These are phyloP conservation scores for Paramecium tetraurelia DNA, from an alignment of 73 alveolate species.

Conservation along the genomic window DNA sequence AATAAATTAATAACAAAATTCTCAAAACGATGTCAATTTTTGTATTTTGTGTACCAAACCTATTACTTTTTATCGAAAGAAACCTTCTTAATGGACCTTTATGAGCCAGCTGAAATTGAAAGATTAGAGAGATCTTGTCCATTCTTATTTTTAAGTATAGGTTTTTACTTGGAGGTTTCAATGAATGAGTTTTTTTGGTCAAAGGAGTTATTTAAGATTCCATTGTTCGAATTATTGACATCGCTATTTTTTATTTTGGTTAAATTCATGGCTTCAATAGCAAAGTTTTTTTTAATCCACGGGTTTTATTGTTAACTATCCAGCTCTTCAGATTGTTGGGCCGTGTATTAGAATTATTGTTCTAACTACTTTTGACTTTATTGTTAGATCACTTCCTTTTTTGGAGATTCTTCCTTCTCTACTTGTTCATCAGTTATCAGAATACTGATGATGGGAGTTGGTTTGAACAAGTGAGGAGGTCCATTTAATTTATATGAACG, in stretches of 20 bases:
- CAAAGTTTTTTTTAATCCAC: neutral
- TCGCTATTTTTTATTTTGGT: neutral
- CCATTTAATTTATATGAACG: neutral
- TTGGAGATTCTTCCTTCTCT: neutral
- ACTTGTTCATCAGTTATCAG: neutral
- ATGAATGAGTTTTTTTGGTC: neutral
- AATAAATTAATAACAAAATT: neutral
- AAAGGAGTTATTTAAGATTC: neutral
- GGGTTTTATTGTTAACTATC: neutral
- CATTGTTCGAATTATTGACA: neutral
- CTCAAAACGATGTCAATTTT: neutral
- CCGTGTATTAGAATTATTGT: neutral
- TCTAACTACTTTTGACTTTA: neutral
- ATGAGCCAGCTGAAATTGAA: neutral
- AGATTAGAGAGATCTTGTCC: neutral
- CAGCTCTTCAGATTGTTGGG: neutral
- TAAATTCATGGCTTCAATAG: neutral
- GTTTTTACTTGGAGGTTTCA: neutral
- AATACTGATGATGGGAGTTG: neutral
- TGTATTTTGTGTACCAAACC: neutral
- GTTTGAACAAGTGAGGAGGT: neutral
- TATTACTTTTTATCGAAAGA: neutral
- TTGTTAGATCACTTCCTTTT: neutral
- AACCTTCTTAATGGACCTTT: neutral
- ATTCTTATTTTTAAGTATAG: neutral